These are phyloP conservation scores for Fragilaria radians DNA, from an alignment of 108 stramenopile genomes.

Conservation along the genomic window DNA sequence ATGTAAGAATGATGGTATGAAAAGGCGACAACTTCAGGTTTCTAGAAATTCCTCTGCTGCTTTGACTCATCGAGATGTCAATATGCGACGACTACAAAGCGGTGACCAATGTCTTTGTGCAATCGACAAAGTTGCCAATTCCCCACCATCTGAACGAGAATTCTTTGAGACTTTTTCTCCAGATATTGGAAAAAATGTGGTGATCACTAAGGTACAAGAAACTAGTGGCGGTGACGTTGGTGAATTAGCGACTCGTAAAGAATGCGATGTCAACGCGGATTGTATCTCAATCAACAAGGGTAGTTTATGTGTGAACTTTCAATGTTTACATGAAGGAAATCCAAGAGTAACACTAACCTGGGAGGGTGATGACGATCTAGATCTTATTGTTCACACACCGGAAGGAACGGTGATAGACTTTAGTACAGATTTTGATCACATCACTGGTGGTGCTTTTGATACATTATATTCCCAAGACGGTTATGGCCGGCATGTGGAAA, in stretches of 20 bases:
- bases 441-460: slow-evolving; percentile 5
- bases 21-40: not conserved
- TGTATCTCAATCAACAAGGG: not conserved
- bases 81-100: not conserved
- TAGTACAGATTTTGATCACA: not conserved
- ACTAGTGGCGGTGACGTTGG: not conserved
- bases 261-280: not conserved
- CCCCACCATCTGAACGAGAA: not conserved
- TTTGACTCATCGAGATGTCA: too few relatives aligned
- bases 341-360: slow-evolving; percentile 24
- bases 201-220: not conserved
- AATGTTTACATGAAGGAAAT: not conserved
- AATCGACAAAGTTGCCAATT: not conserved
- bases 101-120: not conserved
- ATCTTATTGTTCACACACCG: not conserved
- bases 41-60: too few relatives aligned
- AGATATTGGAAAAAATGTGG: not conserved
- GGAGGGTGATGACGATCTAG: slow-evolving; percentile 11
- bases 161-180: not conserved
- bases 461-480: not conserved
- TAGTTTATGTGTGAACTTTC: not conserved
- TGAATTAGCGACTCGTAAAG: not conserved
- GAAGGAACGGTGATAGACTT: not conserved
- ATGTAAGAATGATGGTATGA: not conserved
- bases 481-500: not conserved